phyloP scores from a whole-genome alignment of 2,329 filamentous ascomycete genomes.

The Aureobasidium sp. region DNA sequence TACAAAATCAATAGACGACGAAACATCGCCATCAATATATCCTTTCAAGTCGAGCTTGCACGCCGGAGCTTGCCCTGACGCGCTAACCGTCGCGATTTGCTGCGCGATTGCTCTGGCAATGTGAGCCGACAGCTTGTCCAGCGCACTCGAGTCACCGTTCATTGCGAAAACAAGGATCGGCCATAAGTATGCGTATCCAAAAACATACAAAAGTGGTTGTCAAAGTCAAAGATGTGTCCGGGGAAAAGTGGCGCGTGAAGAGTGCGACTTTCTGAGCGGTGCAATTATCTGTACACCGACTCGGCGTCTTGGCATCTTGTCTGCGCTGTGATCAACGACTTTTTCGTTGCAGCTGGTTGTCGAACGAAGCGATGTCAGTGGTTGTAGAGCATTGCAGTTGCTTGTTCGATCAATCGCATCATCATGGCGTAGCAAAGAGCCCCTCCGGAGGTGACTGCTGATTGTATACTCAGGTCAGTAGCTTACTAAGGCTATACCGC shows the following conservation, averaged over 20 bases:
- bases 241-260: background rate
- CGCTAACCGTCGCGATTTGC: conserved; percentile 8
- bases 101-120: conserved; percentile 3
- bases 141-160: background rate
- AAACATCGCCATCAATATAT: conserved; percentile 7
- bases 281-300: background rate
- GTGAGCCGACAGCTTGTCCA: conserved; percentile 1
- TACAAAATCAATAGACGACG: conserved; percentile 10
- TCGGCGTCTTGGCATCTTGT: background rate
- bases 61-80: background rate
- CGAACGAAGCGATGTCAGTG: background rate
- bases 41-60: conserved; percentile 3
- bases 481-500: background rate
- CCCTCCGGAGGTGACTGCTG: background rate
- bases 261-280: background rate
- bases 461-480: background rate
- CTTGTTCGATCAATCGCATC: background rate
- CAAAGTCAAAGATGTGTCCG: background rate
- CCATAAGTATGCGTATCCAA: background rate
- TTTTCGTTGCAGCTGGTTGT: background rate
- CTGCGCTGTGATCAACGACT: background rate
- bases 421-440: background rate
- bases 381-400: no score
- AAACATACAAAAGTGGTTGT: background rate
- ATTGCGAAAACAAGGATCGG: background rate